Conservation (phyloP, 1,284 basidiomycete species). For the Ceratobasidium papillatum region DNA sequence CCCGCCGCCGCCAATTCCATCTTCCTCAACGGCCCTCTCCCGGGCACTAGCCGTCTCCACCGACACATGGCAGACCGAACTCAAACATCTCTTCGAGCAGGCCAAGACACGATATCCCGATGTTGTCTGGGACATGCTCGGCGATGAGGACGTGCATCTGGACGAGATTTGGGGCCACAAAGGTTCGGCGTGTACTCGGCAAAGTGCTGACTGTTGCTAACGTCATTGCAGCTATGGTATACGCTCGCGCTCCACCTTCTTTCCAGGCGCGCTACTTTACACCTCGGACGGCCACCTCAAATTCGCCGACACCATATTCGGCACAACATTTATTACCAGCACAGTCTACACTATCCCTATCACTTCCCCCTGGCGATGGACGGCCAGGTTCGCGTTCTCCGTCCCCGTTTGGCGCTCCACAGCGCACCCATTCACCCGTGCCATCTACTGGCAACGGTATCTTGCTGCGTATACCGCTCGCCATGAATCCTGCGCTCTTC, state of each 20-base stretch:
- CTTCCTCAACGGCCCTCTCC: slow-evolving; percentile 58
- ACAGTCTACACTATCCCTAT: slow-evolving; percentile 66
- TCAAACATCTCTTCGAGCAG: slow-evolving; percentile 75
- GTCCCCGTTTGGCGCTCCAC: slow-evolving; percentile 57
- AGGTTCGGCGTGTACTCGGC: slow-evolving; percentile 59
- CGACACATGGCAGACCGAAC: slow-evolving; percentile 75
- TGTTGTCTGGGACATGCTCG: slow-evolving; percentile 83
- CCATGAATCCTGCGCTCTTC: slow-evolving; percentile 79
- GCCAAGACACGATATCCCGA: slow-evolving; percentile 91
- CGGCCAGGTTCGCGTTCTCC: slow-evolving; percentile 60
- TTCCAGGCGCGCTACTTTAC: slow-evolving; percentile 87
- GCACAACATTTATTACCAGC: slow-evolving; percentile 61
- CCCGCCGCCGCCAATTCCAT: slow-evolving; percentile 27
- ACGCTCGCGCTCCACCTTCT: slow-evolving; percentile 87
- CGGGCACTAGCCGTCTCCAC: slow-evolving; percentile 73
- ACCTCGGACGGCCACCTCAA: slow-evolving; percentile 59
- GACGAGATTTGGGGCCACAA: slow-evolving; percentile 90
- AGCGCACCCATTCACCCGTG: slow-evolving; percentile 57
- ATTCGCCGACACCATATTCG: slow-evolving; percentile 66
- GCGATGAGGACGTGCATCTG: slow-evolving; percentile 59
- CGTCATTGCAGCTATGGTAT: slow-evolving; percentile 77
- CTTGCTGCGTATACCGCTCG: slow-evolving; percentile 66
- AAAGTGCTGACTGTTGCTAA: slow-evolving; percentile 9
- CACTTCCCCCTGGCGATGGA: slow-evolving; percentile 61
- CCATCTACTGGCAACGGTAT: slow-evolving; percentile 55